Base-by-base conservation (phyloP, 2,329 filamentous ascomycete genomes). In the Trichoderma endophyticum region DNA sequence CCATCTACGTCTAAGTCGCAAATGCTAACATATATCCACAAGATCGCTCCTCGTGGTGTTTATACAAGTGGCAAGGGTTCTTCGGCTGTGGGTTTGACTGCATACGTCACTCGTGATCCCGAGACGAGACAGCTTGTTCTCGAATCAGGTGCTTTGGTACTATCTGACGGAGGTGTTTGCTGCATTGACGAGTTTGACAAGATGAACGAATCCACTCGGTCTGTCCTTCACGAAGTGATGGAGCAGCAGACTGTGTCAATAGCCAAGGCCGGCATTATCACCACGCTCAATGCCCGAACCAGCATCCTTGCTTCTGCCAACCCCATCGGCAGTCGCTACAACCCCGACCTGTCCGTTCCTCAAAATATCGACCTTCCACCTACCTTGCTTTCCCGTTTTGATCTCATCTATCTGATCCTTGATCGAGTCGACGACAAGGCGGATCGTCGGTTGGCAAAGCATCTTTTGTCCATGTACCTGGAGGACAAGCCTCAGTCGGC, bases 351-450 rank as follows among this genome's bases (percentile, higher is more conserved):
- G 28, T 95, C 96, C 0, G 96, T 99, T 15, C 96, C 96, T 3
- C 95, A 98, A 78, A 99, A 99, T 82, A 99, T 99, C 77, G 96
- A 99, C 79, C 89, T 99, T 9, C 96, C 96, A 0, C 96, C 96
- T 0, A 99, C 96, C 0, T 87, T 99, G 7, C 88, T 99, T 67
- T 98, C 95, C 6, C 92, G 96, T 86, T 99, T 99, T 80, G 96
- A 99, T 81, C 86, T 99, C 7, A 95, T 99, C 65, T 99, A 99
- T 79, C 90, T 99, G 1, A 96, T 99, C 57, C 90, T 99, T 62
- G 96, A 99, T 80, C 93, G 93, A 8, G 91, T 97, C 65, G 95
- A 98, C 78, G 96, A 98, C 83, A 92, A 92, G 78, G 91, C 88
- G 70, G 96, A 99, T 81, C 92, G 95, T 74, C 91, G 94, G 59